phyloP scores from a whole-genome alignment of 2,329 filamentous ascomycete species.

The Xylariaceae sp. region DNA sequence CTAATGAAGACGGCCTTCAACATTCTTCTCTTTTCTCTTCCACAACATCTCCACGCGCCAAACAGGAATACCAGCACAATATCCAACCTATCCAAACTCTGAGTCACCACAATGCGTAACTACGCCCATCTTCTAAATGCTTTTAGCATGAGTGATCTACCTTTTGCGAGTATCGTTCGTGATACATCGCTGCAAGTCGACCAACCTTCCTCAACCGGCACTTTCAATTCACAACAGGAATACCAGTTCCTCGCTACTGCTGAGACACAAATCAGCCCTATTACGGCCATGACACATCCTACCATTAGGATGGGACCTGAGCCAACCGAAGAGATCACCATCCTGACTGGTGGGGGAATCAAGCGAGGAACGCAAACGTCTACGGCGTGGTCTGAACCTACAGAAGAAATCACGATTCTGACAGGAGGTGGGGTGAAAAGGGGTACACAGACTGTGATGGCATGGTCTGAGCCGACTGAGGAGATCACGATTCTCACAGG shows the following conservation, averaged over 20 bases:
- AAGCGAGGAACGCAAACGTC: too few species aligned
- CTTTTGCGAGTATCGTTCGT: background rate
- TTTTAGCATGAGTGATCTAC: background rate
- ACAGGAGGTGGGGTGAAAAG: too few species aligned
- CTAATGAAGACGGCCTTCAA: too few species aligned
- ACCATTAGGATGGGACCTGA: background rate
- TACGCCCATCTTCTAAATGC: background rate
- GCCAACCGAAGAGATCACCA: background rate
- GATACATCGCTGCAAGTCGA: background rate
- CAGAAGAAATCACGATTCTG: too few species aligned
- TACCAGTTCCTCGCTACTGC: background rate
- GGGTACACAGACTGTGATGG: too few species aligned
- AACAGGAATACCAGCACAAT: background rate
- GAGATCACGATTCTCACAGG: too few species aligned
- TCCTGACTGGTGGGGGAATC: too few species aligned
- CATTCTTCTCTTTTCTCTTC: background rate
- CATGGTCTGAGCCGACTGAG: too few species aligned
- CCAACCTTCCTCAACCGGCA: background rate
- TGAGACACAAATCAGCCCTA: background rate
- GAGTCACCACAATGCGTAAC: background rate
- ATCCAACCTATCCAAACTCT: background rate
- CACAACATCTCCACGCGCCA: background rate
- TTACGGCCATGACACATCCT: background rate
- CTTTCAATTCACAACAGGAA: background rate
- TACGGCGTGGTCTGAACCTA: too few species aligned